Conservation (phyloP, 352 stramenopile genomes). For the Pythium rhizo-oryzae region DNA sequence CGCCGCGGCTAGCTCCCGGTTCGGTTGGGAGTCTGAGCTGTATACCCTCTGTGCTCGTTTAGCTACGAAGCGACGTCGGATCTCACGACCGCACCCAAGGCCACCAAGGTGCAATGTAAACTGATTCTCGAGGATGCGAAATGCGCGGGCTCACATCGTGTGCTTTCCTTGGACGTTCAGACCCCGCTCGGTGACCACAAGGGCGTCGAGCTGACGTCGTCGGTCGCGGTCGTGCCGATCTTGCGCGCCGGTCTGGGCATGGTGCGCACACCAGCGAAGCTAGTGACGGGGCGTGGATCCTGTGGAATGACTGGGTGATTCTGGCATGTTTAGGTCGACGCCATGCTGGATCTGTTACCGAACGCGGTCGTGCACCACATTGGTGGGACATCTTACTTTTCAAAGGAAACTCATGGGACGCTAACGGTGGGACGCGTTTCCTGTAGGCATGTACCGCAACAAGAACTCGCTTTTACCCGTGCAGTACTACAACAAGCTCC, state of each 20-base stretch:
- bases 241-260: slow-evolving; percentile 92
- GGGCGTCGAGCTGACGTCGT: slow-evolving; percentile 90
- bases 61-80: slow-evolving; percentile 86
- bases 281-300: neutral
- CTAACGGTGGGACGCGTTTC: neutral
- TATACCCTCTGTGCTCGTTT: too few relatives aligned
- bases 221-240: slow-evolving; percentile 96
- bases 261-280: slow-evolving; percentile 31
- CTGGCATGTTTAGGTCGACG: slow-evolving; percentile 81
- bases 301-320: neutral
- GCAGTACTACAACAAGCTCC: slow-evolving; percentile 99
- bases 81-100: slow-evolving; percentile 63
- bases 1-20: too few relatives aligned
- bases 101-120: slow-evolving; percentile 65
- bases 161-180: too few relatives aligned
- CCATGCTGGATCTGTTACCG: slow-evolving; percentile 97
- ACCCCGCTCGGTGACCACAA: slow-evolving; percentile 74
- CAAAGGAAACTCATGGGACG: too few relatives aligned
- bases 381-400: too few relatives aligned
- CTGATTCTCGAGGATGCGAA: too few relatives aligned
- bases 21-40: too few relatives aligned
- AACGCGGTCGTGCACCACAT: slow-evolving; percentile 98
- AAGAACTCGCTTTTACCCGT: slow-evolving; percentile 93
- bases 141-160: too few relatives aligned
- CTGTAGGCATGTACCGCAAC: slow-evolving; percentile 86